Evolutionary conservation across 1,284 basidiomycete genomes (phyloP).

Genomic region (Leccinum variabile): DNA sequence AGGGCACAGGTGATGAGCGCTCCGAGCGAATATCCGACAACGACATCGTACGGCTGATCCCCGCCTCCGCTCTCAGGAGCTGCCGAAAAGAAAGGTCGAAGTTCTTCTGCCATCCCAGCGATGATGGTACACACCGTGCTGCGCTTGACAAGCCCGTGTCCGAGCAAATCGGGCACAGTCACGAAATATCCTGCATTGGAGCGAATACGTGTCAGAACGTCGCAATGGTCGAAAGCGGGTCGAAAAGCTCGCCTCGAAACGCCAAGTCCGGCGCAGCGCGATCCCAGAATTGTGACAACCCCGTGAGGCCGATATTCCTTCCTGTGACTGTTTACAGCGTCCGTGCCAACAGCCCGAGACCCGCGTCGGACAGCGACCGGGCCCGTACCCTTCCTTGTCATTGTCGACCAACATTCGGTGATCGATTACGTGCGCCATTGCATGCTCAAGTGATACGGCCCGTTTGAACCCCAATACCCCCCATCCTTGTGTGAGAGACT

Average conservation of each 20-base stretch:
- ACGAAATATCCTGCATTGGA: constrained; percentile 18
- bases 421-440: too few species aligned
- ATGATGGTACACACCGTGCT: constrained; percentile 19
- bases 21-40: constrained; percentile 28
- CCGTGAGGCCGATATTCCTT: constrained; percentile 1
- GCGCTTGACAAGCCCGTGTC: constrained; percentile 20
- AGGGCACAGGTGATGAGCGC: constrained; percentile 11
- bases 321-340: too few species aligned
- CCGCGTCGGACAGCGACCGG: too few species aligned
- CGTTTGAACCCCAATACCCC: too few species aligned
- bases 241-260: constrained; percentile 9
- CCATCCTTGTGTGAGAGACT: too few species aligned
- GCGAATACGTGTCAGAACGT: background rate
- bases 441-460: too few species aligned
- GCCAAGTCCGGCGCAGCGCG: constrained; percentile 9
- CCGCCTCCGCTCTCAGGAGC: background rate
- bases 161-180: constrained; percentile 21
- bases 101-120: constrained; percentile 11
- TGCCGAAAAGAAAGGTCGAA: constrained; percentile 11
- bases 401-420: too few species aligned
- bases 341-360: too few species aligned
- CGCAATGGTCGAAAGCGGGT: background rate
- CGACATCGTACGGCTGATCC: constrained; percentile 3
- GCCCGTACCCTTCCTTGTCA: too few species aligned
- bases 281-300: constrained; percentile 5